These are phyloP conservation scores for Leccinum longicurvipes DNA, from an alignment of 768 basidiomycete genomes.

Conservation along the genomic window DNA sequence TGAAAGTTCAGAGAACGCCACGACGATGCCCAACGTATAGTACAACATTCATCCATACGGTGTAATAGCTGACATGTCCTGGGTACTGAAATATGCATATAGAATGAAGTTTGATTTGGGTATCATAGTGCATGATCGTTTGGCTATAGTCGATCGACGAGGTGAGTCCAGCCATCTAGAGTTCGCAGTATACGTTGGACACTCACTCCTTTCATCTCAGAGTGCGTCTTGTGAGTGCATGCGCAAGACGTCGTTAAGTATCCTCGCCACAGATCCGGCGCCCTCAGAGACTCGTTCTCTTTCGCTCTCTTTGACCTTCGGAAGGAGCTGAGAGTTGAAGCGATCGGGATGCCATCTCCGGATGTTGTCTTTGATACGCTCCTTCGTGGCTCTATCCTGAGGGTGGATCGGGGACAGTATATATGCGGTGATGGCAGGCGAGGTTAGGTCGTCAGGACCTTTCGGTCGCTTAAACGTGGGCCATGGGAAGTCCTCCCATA, in stretches of 20 bases:
- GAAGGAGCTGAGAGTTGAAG: slow-evolving; percentile 67
- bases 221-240: slow-evolving; percentile 40
- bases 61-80: slow-evolving; percentile 9
- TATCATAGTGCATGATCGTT: slow-evolving; percentile 26
- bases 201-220: slow-evolving; percentile 33
- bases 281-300: slow-evolving; percentile 66
- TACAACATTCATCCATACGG: slow-evolving; percentile 17
- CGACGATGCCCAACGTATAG: slow-evolving; percentile 4
- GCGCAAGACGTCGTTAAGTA: slow-evolving; percentile 67
- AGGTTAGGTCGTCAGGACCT: slow-evolving; percentile 59
- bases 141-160: slow-evolving; percentile 12
- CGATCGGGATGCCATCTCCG: slow-evolving; percentile 81
- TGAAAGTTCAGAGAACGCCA: neutral
- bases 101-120: slow-evolving; percentile 30
- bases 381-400: slow-evolving; percentile 53
- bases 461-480: slow-evolving; percentile 59
- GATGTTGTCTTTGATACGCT: slow-evolving; percentile 73
- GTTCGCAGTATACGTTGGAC: neutral
- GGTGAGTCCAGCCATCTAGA: slow-evolving; percentile 8
- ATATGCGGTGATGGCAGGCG: slow-evolving; percentile 54
- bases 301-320: slow-evolving; percentile 61
- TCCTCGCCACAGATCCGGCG: slow-evolving; percentile 69
- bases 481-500: slow-evolving; percentile 74
- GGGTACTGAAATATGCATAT: slow-evolving; percentile 28
- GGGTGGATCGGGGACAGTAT: slow-evolving; percentile 57